Base-by-base conservation (phyloP, 116 monocot species). In the Trichopus zeylanicus region DNA sequence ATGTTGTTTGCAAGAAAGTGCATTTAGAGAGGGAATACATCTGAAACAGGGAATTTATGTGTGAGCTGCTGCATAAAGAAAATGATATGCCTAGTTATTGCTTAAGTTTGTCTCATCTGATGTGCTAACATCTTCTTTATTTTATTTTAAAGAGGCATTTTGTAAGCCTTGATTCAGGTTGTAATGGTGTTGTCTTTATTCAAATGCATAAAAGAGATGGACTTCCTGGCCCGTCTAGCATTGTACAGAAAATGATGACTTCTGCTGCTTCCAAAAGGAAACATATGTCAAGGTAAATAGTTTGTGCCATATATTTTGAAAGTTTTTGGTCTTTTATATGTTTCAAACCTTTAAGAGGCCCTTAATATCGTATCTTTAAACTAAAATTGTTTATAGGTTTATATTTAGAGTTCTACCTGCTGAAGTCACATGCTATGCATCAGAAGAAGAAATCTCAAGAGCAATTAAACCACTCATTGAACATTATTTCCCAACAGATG, bases 391-490 rank as follows among this genome's bases (percentile, higher is more conserved):
- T 27, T 60, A 49, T 23, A 98, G 97, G 73, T 98, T 98, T 77
- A 87, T 98, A 32, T 48, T 98, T 66, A 77, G 97, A 67, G 66
- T 98, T 84, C 31, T 91, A 69, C 97, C 97, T 34, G 77, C 55
- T 70, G 91, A 98, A 75, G 35, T 98, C 49, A 58, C 87, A 64
- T 91, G 97, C 71, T 98, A 98, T 79, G 74, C 97, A 46, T 98
- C 97, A 24, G 91, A 82, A 71, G 82, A 91, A 57, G 97, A 98
- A 74, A 87, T 98, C 63, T 67, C 75, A 57, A 84, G 67, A 73
- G 87, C 84, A 64, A 91, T 98, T 48, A 75, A 75, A 55, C 88
- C 91, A 31, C 75, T 91, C 42, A 76, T 98, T 42, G 74, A 66
- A 29, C 78, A 85, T 27, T 57, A 87, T 69, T 98, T 91, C 63